Base-by-base conservation (phyloP, 257 asterid genomes). In the Solanum medicagineum region DNA sequence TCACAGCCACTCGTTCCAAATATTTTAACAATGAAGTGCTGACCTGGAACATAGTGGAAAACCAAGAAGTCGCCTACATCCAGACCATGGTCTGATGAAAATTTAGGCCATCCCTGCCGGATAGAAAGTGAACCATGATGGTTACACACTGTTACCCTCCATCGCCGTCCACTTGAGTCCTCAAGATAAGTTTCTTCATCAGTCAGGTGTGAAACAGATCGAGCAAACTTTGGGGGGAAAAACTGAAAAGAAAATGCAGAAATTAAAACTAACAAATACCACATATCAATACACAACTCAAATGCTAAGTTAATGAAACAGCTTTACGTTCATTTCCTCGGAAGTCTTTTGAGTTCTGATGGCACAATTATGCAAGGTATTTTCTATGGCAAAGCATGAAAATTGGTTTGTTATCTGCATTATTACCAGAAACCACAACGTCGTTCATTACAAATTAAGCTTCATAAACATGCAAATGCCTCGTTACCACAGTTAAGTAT, bases 51-150 rank as follows among this genome's bases (percentile, higher is more conserved):
- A 74, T 86, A 91, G 74, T 87, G 44, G 84, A 95, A 91, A 6
- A 88, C 15, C 83, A 95, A 47, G 9, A 88, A 0, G 26, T 93
- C 85, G 4, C 99, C 97, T 10, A 4, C 26, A 68, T 83, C 83
- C 9, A 94, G 85, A 71, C 68, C 80, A 81, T 93, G 94, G 83
- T 86, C 92, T 9, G 15, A 47, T 20, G 80, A 89, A 85, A 94
- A 95, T 79, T 86, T 45, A 53, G 14, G 63, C 99, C 99, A 95
- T 5, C 98, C 99, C 85, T 88, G 68, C 2, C 55, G 57, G 80
- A 95, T 89, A 51, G 95, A 92, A 22, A 93, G 87, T 16, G 87
- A 85, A 65, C 86, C 88, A 12, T 86, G 9, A 42, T 84, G 40
- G 29, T 80, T 10, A 6, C 93, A 87, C 63, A 92, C 80, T 49